Percentiles rank a stretch among this genome's conserved stretches.
These are phyloP conservation scores for Cercospora berteroae DNA, from an alignment of 2,329 filamentous ascomycete genomes.

Conservation along the genomic window DNA sequence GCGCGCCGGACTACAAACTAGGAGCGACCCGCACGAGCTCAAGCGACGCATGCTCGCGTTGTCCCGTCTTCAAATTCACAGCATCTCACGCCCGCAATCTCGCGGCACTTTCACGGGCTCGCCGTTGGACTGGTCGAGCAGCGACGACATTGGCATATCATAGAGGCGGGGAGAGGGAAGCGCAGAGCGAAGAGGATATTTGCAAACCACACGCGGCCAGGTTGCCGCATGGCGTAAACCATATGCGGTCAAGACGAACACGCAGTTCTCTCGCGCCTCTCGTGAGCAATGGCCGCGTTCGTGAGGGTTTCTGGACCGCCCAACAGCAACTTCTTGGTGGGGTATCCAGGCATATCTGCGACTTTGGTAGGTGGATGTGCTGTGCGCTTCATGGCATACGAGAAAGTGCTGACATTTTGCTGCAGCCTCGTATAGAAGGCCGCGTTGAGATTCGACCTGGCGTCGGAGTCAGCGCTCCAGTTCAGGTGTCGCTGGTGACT, in stretches of 20 bases:
- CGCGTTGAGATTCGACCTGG: slow-evolving; percentile 94
- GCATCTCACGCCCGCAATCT: background rate
- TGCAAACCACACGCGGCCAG: slow-evolving; percentile 2
- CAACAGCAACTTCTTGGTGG: slow-evolving; percentile 94
- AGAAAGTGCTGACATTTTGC: slow-evolving; percentile 9
- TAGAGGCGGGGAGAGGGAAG: background rate
- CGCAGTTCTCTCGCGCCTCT: slow-evolving; percentile 16
- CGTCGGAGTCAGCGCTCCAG: slow-evolving; percentile 80
- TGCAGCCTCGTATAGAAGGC: slow-evolving; percentile 89
- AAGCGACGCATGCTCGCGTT: background rate
- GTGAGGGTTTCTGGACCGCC: slow-evolving; percentile 96
- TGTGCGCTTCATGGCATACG: background rate
- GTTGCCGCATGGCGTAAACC: slow-evolving; percentile 21
- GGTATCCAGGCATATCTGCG: slow-evolving; percentile 96
- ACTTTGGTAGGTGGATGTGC: slow-evolving; percentile 71
- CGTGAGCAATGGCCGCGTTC: slow-evolving; percentile 59
- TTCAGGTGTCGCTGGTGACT: slow-evolving; percentile 86
- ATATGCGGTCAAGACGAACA: slow-evolving; percentile 24
- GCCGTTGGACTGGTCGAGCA: background rate
- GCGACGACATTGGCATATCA: slow-evolving; percentile 2
- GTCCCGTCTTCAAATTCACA: background rate
- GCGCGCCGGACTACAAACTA: slow-evolving; percentile 2
- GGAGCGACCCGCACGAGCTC: background rate
- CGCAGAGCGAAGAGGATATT: background rate
- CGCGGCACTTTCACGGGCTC: background rate